Percentiles rank a stretch among this genome's conserved stretches.
Conservation (phyloP, 2,329 filamentous ascomycete species). For the Clarireedia sp. region DNA sequence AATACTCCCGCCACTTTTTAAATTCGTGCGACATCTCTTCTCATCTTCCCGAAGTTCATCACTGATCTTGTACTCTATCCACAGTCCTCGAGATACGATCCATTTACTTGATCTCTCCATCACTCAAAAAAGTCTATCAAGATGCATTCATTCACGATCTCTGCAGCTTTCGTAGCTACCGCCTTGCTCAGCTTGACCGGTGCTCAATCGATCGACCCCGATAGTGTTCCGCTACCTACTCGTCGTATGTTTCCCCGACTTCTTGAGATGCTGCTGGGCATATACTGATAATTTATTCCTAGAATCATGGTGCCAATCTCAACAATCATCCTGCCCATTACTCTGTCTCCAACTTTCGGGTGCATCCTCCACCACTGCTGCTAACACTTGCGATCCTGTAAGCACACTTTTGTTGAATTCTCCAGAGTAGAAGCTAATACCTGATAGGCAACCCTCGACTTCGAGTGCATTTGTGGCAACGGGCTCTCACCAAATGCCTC, state of each 20-base stretch:
- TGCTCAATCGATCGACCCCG: slow-evolving; percentile 56
- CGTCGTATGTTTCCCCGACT: slow-evolving; percentile 26
- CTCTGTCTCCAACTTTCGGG: slow-evolving; percentile 60
- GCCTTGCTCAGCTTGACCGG: slow-evolving; percentile 37
- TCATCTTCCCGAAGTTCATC: background rate
- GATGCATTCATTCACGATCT: slow-evolving; percentile 48
- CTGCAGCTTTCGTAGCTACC: slow-evolving; percentile 38
- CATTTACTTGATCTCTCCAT: background rate
- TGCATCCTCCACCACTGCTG: slow-evolving; percentile 34
- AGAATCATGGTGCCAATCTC: slow-evolving; percentile 59
- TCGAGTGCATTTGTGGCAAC: slow-evolving; percentile 64
- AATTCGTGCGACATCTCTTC: slow-evolving; percentile 2
- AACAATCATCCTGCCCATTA: slow-evolving; percentile 57
- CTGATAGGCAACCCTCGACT: slow-evolving; percentile 50
- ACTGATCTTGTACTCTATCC: background rate
- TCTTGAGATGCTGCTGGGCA: background rate
- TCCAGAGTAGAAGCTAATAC: background rate
- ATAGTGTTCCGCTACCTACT: slow-evolving; percentile 43
- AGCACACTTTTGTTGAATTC: slow-evolving; percentile 18
- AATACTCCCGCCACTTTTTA: slow-evolving; percentile 8
- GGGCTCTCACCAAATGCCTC: slow-evolving; percentile 61
- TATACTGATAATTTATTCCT: slow-evolving; percentile 14
- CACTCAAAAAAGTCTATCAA: background rate
- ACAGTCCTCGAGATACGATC: background rate
- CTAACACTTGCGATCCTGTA: slow-evolving; percentile 64